Conservation (phyloP, 208 protist genomes). For the Sergeia podlipaevii region DNA sequence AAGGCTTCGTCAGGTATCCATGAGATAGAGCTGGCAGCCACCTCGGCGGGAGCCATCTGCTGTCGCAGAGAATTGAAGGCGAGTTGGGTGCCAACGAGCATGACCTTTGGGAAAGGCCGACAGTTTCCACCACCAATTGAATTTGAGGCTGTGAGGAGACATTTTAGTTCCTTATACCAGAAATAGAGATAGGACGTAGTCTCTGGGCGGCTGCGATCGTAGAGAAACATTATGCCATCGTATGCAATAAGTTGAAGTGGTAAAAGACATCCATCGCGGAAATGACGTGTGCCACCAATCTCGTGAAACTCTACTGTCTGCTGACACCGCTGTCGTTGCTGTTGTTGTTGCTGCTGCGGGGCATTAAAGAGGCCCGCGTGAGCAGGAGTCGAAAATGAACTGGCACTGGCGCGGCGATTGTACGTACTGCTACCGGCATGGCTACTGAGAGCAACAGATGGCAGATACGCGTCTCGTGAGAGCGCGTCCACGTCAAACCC, state of each 20-base stretch:
- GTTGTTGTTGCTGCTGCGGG: not conserved
- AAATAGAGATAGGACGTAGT: constrained; percentile 44
- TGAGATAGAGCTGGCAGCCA: constrained; percentile 3
- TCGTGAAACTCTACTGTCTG: constrained; percentile 74
- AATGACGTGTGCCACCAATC: constrained; percentile 63
- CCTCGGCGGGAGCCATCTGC: not conserved
- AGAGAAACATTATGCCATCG: constrained; percentile 78
- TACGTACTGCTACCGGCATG: not conserved
- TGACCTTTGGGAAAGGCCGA: constrained; percentile 6
- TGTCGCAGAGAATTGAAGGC: constrained; percentile 7
- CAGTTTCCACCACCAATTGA: not conserved
- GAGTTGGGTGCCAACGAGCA: constrained; percentile 46
- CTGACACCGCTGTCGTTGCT: not conserved
- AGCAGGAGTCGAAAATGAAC: not conserved
- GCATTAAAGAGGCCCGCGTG: not conserved
- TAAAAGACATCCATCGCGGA: constrained; percentile 32
- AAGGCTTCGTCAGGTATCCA: constrained; percentile 15
- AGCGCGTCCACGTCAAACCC: constrained; percentile 54
- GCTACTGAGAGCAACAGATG: not conserved
- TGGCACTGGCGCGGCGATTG: not conserved
- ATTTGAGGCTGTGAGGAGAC: constrained; percentile 8
- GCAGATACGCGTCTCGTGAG: constrained; percentile 18
- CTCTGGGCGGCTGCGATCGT: constrained; percentile 49
- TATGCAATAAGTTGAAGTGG: constrained; percentile 45
- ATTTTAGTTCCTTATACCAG: constrained; percentile 47